Conservation (phyloP, 306 rosid species). For the Carpinus fangiana region DNA sequence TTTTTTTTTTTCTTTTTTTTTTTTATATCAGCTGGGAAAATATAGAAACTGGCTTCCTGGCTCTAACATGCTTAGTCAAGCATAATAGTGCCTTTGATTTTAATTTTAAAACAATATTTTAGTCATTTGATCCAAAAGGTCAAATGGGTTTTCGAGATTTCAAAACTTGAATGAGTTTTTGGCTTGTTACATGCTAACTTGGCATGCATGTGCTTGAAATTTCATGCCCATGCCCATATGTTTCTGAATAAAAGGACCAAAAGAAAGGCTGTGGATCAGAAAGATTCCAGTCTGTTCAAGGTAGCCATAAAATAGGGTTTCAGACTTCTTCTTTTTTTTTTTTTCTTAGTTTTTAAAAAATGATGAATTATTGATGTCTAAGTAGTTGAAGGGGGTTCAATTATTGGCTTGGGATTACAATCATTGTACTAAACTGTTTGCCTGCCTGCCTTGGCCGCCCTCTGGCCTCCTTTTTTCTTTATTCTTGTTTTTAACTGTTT, state of each 20-base stretch:
- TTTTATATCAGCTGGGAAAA: not conserved
- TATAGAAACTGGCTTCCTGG: not conserved
- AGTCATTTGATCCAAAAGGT: not conserved
- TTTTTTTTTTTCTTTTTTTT: not conserved
- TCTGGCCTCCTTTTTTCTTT: constrained; percentile 15
- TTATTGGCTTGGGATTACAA: constrained; percentile 62
- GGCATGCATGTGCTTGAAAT: not conserved
- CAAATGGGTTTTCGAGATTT: not conserved
- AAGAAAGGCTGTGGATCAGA: not conserved
- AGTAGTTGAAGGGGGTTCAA: constrained; percentile 50
- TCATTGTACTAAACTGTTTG: constrained; percentile 60
- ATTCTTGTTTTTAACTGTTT: constrained; percentile 23
- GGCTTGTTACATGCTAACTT: not conserved
- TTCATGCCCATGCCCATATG: not conserved
- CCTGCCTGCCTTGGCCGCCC: constrained; percentile 48
- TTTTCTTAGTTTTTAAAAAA: not conserved
- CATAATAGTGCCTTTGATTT: not conserved
- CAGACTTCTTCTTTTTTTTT: not conserved
- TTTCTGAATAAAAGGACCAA: not conserved
- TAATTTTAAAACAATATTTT: not conserved
- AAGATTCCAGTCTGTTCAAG: not conserved
- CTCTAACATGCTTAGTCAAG: not conserved
- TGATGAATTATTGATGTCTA: constrained; percentile 52
- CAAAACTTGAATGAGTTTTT: not conserved
- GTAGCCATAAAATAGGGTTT: not conserved